Base-by-base conservation (phyloP, 1,139 yeast genomes). In the Taphrina communis region DNA sequence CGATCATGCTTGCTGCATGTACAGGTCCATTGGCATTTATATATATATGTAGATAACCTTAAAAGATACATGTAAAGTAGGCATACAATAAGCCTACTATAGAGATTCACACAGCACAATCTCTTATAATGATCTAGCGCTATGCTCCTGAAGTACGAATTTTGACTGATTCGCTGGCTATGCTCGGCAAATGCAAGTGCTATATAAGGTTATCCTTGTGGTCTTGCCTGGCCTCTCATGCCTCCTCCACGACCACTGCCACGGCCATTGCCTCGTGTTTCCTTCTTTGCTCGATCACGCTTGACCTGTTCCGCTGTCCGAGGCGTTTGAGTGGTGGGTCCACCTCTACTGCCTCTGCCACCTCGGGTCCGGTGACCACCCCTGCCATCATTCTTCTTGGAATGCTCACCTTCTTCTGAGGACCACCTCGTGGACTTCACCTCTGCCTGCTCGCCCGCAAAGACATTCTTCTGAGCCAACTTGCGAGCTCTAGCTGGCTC, bases 401-500 rank as follows among this genome's bases (percentile, higher is more conserved):
- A 1, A 2, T 42, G 48, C 19, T 38, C 36, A 21, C 19, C 9
- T 1, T 44, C 53, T 8, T 11, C 53, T 1, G 39, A 6, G 9
- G 62, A 11, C 62, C 62, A 58, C 12, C 42, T 21, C 48, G 62
- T 25, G 9, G 53, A 31, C 25, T 31, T 25, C n/a, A 58, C 53
- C n/a, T 58, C 46, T 8, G 31, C 31, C 53, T 58, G 62, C 17
- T 38, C 25, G 8, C 62, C 62, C 21, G 39, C 25, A 35, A 58
- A 58, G 11, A 35, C 62, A 35, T 42, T 14, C 53, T 58, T 58
- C n/a, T 36, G 25, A 6, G 62, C 62, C 39, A 39, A 42, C 19
- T 66, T 82, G 79, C 0, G 95, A 92, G 59, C 38, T 44, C 53
- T 14, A 5, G 51, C 39, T 9, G 62, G 62, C 31, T 87, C 85